Base-by-base conservation (phyloP, 75 land plant genomes). In the Cunninghamia lanceolata region DNA sequence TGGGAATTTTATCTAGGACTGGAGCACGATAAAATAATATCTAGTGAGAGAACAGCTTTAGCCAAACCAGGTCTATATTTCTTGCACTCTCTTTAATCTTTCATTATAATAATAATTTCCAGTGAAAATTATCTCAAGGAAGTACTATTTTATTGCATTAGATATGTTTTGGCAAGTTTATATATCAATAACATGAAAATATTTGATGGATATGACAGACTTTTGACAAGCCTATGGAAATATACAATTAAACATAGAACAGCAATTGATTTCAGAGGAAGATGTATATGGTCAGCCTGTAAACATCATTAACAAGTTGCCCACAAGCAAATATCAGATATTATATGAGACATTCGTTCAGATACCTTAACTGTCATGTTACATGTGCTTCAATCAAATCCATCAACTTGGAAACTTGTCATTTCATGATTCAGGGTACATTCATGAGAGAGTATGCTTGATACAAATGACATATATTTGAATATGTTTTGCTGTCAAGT, bases 1-100 rank as follows among this genome's bases (percentile, higher is more conserved):
- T 71, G 75, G 75, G 75, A 71, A 71, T 30, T 30, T 71, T 71
- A 71, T 71, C 75, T 71, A 30, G 75, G 75, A 71, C 34, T 71
- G 75, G 13, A 71, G 36, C 75, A 34, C 36, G 11, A 10, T 71
- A 13, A 30, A 25, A 21, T 25, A 59, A n/a, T 71, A 32, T 34
- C n/a, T n/a, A n/a, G n/a, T n/a, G n/a, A n/a, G n/a, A 71, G 36
- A 71, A 71, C n/a, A 66, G n/a, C 75, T 34, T 71, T 36, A 71
- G 13, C 75, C 75, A 32, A 71, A 34, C 11, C 15, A 3, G 36
- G 75, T 71, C 38, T 3, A 10, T 71, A 71, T 30, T 71, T 4
- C 16, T 71, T 71, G 75, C 75, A 71, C 34, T 71, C 36, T 34
- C 34, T 71, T 2, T 71, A 71, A 14, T 34, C 32, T 32, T 63